Conservation (phyloP, 768 basidiomycete genomes). For the Collybiopsis luxurians region DNA sequence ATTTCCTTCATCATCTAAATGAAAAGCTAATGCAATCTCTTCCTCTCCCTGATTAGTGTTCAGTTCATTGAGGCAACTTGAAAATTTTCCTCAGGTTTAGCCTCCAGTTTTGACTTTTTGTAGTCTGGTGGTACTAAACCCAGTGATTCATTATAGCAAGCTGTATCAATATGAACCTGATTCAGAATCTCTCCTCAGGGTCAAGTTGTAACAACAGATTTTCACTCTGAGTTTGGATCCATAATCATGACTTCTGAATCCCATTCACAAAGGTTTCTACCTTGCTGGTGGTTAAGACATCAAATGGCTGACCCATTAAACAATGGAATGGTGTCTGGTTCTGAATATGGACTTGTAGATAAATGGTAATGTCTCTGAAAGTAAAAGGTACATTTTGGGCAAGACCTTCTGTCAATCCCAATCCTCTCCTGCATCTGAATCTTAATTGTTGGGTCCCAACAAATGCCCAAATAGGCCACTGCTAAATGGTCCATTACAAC, state of each 20-base stretch:
- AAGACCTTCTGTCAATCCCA: constrained; percentile 20
- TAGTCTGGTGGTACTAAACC: neutral
- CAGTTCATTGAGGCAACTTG: constrained; percentile 7
- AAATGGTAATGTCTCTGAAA: constrained; percentile 20
- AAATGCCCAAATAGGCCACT: constrained; percentile 11
- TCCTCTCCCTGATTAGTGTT: constrained; percentile 9
- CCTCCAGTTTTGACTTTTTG: neutral
- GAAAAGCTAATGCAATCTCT: neutral
- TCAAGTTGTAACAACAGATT: too few species aligned
- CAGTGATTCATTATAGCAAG: neutral
- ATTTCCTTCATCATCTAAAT: neutral
- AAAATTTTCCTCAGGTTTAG: constrained; percentile 2
- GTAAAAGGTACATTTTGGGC: constrained; percentile 22
- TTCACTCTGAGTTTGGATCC: too few species aligned
- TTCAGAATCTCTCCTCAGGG: too few species aligned
- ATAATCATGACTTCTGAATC: too few species aligned
- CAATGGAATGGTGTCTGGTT: constrained; percentile 19
- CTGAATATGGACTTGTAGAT: constrained; percentile 26
- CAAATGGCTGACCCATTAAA: constrained; percentile 17
- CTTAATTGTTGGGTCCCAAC: constrained; percentile 17
- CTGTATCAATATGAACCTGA: too few species aligned
- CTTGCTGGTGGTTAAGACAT: neutral
- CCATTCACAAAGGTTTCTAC: too few species aligned
- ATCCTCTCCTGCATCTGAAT: constrained; percentile 19
- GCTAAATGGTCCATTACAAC: constrained; percentile 20